Base-by-base conservation (phyloP, 2,329 filamentous ascomycete species). In the Alternaria gaisen region DNA sequence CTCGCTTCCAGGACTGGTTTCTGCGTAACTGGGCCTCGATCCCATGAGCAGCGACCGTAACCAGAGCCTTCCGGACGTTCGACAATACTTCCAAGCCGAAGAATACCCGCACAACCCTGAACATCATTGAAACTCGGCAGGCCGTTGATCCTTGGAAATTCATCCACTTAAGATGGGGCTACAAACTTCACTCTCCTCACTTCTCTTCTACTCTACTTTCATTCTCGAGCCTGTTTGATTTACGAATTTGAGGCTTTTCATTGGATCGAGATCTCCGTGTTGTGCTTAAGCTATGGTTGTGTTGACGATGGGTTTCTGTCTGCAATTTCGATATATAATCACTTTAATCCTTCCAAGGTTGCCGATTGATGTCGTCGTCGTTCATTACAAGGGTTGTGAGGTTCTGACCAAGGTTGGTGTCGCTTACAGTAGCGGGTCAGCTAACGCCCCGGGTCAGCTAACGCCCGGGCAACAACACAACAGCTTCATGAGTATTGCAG, bases 1-100 rank as follows among this genome's bases (percentile, higher is more conserved):
- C 74, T 5, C 58, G 67, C 10, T 82, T 83, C 61, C 67, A 67
- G 26, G 69, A 72, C 16, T 83, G 80, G 80, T 79, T 83, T 56
- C 28, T 65, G 44, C 66, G 66, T 24, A 71, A 72, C 22, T 79
- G 77, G 77, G 75, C 72, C 22, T 69, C 68, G 24, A 68, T 79
- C 26, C 72, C 75, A 24, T 79, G 60, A 68, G 10, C 44, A 32
- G n/a, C 22, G 18, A 34, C 10, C 18, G 9, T 50, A 18, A 20
- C 34, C 30, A 36, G 34, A n/a, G 22, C 32, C 46, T 18, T 38
- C 8, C 10, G 14, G 20, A 22, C 48, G 36, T 11, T 38, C 14
- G 12, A 30, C 18, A 38, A 53, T 30, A 42, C 43, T 48, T 56
- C 42, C 14, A 20, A 14, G 8, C 42, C 42, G 43, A 48, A 26